Evolutionary conservation across 768 basidiomycete genomes (phyloP), one percentile per base, ranked within the genome.

Genomic region (Amylocystis lapponica): DNA sequence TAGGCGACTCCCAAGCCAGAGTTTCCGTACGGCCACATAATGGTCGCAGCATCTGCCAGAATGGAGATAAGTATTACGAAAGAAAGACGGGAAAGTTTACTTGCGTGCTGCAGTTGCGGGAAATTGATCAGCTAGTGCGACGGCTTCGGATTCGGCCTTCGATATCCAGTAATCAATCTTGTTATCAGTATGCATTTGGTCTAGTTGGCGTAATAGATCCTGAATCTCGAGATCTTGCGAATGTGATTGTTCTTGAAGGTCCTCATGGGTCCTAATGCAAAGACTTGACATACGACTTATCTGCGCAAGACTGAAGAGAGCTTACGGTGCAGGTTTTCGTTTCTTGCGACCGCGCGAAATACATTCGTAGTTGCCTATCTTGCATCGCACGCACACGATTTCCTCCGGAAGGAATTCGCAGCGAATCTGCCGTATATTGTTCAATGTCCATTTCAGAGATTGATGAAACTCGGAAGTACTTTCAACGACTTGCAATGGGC

Each of bases 251-350:
- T 72, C 67, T 52, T 70, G 69, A 13, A 79, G 56, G 43, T 77
- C 70, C 53, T 79, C 77, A 41, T 79, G 76, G 3, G 75, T 76
- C 12, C 76, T 79, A 39, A 12, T 30, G 14, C 27, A 25, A n/a
- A 39, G 21, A n/a, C n/a, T n/a, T n/a, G n/a, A n/a, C n/a, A n/a
- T n/a, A n/a, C 30, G 41, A 16, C 22, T 27, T 2, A 44, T 33
- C 23, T 30, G 27, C 23, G 13, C 40, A 25, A 36, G 19, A n/a
- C 25, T 39, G 26, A 30, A 9, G 21, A 17, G 23, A 16, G 58
- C 75, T 42, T 60, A 77, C 77, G 74, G 75, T 34, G 76, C 77
- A 43, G 73, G 62, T 56, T 76, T 75, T 29, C 78, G 70, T 54
- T 76, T 78, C 62, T 80, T 80, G 42, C 78, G 68, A 33, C 56